Conservation (phyloP, 2,329 filamentous ascomycete genomes). For the Periconia sp. region DNA sequence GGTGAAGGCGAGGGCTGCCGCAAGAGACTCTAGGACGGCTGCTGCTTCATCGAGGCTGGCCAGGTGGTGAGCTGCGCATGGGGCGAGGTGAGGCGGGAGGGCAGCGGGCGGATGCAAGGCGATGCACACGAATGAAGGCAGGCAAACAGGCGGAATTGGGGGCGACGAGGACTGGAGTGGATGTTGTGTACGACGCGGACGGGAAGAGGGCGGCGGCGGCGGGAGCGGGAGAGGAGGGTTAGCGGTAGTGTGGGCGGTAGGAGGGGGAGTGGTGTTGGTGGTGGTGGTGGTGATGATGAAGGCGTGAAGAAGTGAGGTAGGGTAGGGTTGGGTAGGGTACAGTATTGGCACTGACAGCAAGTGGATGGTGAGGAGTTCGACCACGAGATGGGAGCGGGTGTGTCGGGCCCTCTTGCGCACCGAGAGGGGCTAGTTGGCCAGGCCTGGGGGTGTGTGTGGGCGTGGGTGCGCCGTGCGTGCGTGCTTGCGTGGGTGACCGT, state of each 20-base stretch:
- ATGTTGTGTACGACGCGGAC: conserved; percentile 1
- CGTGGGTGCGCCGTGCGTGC: too few species aligned
- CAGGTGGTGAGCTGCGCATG: conserved; percentile 3
- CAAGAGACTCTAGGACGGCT: conserved; percentile 37
- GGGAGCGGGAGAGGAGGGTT: neutral
- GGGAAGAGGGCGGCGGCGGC: neutral
- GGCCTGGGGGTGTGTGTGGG: neutral
- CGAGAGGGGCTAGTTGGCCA: neutral
- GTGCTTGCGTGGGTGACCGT: too few species aligned
- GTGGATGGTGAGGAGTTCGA: neutral
- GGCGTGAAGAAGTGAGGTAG: neutral
- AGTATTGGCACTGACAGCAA: neutral
- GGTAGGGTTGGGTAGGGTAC: too few species aligned
- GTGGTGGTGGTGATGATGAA: neutral
- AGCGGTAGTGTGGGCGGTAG: neutral
- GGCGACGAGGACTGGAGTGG: neutral
- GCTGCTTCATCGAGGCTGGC: conserved; percentile 42
- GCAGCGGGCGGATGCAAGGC: conserved; percentile 7
- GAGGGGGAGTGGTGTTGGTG: neutral
- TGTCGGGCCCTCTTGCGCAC: neutral
- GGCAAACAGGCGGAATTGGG: neutral
- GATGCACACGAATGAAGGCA: conserved; percentile 3
- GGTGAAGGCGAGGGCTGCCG: conserved; percentile 26
- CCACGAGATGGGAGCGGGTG: neutral
- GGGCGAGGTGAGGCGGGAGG: conserved; percentile 11